A percentile compares a stretch with the other conserved stretches of the same genome.
Conservation (phyloP, 257 asterid species). For the Marsdenia floribunda region DNA sequence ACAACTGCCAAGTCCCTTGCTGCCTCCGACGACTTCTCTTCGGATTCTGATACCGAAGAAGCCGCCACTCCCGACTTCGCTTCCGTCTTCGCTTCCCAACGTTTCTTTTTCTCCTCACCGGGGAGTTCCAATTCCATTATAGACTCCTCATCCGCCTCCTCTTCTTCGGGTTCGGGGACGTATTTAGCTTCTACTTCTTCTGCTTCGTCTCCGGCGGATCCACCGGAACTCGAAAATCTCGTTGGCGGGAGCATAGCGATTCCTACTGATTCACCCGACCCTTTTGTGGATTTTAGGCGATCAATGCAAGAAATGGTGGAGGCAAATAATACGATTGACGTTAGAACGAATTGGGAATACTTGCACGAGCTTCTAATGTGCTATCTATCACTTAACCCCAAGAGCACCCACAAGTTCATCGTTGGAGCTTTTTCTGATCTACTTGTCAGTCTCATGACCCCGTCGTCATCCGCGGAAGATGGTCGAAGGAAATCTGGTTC, state of each 20-base stretch:
- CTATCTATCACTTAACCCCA: slow-evolving; percentile 73
- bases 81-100: slow-evolving; percentile 62
- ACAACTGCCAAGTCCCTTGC: slow-evolving; percentile 7
- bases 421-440: slow-evolving; percentile 88
- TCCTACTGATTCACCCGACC: slow-evolving; percentile 78
- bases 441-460: slow-evolving; percentile 56
- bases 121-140: slow-evolving; percentile 90
- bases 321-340: slow-evolving; percentile 59
- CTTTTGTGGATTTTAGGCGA: slow-evolving; percentile 71
- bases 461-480: slow-evolving; percentile 18
- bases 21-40: slow-evolving; percentile 17
- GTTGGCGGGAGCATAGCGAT: slow-evolving; percentile 54
- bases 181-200: slow-evolving; percentile 35
- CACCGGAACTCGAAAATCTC: slow-evolving; percentile 23
- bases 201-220: slow-evolving; percentile 30
- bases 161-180: slow-evolving; percentile 11
- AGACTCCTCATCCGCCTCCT: slow-evolving; percentile 45
- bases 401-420: slow-evolving; percentile 76
- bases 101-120: slow-evolving; percentile 93
- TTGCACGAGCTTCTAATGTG: slow-evolving; percentile 72
- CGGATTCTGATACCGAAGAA: slow-evolving; percentile 25
- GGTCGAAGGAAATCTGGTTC: slow-evolving; percentile 26
- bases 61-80: slow-evolving; percentile 52
- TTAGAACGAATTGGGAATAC: slow-evolving; percentile 55
- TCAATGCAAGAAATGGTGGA: slow-evolving; percentile 99